Base-by-base conservation (phyloP, 225 moss, liverwort and hornwort genomes). In the Pseudoscleropodium purum region DNA sequence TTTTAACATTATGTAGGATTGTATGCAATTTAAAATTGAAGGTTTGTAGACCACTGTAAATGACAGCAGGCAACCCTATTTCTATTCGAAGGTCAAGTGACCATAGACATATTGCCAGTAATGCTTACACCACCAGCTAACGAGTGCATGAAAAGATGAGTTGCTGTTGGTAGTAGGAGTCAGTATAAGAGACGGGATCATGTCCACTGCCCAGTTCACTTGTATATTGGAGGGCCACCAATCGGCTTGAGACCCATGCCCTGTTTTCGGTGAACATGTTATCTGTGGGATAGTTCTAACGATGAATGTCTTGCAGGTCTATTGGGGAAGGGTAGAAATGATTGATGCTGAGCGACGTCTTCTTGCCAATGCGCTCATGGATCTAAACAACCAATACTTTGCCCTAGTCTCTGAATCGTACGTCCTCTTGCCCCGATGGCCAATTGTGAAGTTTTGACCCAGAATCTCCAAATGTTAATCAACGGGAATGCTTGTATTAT, bases 281-380 rank as follows among this genome's bases (percentile, higher is more conserved):
- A 77, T 64, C 45, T 67, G 39, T 54, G 31, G 85, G 63, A 9
- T 74, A 66, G 20, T 86, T 86, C 30, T 93, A 87, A 86, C 75
- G 57, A 81, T 37, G 78, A 59, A 75, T 79, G 34, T 79, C 81
- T 81, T 89, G 85, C 87, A 99, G 99, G 97, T 99, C 68, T 93
- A 82, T 87, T 99, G 99, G 99, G 99, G 97, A 65, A 91, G 57
- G 89, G 96, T 99, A 90, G 95, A 95, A 90, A 99, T 99, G 99
- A 91, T 99, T 82, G 99, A 97, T 94, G 99, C 97, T 26, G 99
- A 99, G 91, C 93, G 93, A 82, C 95, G 97, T 56, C 94, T 99
- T 62, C 92, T 99, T 91, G 94, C 95, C 59, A 92, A 91, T 88
- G 99, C 96, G 49, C 96, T 97, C 61, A 80, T 90, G 89, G 97